Percentiles rank a stretch among this genome's conserved stretches.
Evolutionary conservation across 1,284 basidiomycete species (phyloP).

Genomic region (Cryptococcus hybrid): DNA sequence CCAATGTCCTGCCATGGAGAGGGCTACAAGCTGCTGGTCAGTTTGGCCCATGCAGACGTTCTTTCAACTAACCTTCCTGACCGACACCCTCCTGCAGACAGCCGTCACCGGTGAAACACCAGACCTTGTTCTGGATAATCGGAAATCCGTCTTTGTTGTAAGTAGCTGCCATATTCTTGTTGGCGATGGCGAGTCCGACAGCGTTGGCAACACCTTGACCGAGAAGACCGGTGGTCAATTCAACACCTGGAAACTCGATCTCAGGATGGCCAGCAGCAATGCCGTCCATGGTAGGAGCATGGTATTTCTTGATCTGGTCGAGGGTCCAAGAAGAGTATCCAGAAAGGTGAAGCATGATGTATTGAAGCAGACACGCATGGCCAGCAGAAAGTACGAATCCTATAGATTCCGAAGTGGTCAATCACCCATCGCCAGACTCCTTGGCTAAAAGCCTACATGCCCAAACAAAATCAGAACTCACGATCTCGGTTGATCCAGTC

Average conservation of each 20-base stretch:
- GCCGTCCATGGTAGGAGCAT: not conserved
- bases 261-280: constrained; percentile 37
- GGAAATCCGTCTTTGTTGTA: constrained; percentile 41
- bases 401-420: not conserved
- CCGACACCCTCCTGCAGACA: constrained; percentile 50
- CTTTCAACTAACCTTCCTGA: constrained; percentile 27
- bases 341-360: constrained; percentile 46
- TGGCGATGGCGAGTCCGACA: constrained; percentile 44
- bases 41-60: too few species aligned
- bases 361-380: constrained; percentile 46
- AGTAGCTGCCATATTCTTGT: constrained; percentile 36
- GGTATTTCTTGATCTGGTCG: constrained; percentile 31
- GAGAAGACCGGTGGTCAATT: constrained; percentile 36
- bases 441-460: too few species aligned
- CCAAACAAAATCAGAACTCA: too few species aligned
- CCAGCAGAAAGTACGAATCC: constrained; percentile 34
- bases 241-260: constrained; percentile 35
- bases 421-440: too few species aligned
- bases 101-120: constrained; percentile 50
- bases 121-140: constrained; percentile 38
- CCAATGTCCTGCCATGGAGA: constrained; percentile 15
- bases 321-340: constrained; percentile 34
- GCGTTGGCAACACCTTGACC: constrained; percentile 46
- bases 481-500: too few species aligned
- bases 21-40: constrained; percentile 18